These are phyloP conservation scores for Benincasa hispida DNA, from an alignment of 306 rosid genomes.

Conservation along the genomic window DNA sequence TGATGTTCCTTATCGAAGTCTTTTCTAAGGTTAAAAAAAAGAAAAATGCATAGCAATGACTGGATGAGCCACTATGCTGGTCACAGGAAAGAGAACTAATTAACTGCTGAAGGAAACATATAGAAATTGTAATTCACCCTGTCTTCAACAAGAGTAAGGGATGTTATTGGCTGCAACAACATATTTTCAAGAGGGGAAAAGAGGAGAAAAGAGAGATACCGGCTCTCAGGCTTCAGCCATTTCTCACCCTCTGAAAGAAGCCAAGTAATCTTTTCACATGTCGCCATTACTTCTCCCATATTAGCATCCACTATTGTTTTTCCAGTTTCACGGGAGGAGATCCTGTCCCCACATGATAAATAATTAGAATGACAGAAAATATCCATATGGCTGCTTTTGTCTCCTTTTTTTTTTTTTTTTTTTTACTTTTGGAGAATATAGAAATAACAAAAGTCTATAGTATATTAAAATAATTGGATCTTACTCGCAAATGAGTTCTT, in stretches of 20 bases:
- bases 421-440: background rate
- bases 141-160: background rate
- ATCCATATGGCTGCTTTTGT: background rate
- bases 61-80: background rate
- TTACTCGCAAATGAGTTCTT: conserved; percentile 93
- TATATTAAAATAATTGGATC: conserved; percentile 7
- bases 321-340: conserved; percentile 89
- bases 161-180: background rate
- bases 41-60: background rate
- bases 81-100: background rate
- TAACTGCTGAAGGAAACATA: background rate
- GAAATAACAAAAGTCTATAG: background rate
- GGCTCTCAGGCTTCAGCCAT: conserved; percentile 81
- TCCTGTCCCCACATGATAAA: conserved; percentile 30
- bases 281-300: conserved; percentile 89
- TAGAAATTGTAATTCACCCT: background rate
- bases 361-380: conserved; percentile 6
- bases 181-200: background rate
- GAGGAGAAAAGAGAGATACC: conserved; percentile 30
- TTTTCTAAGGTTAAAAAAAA: no score
- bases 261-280: conserved; percentile 95
- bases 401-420: background rate
- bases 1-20: no score
- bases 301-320: conserved; percentile 92
- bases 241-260: conserved; percentile 86